These are phyloP conservation scores for Bruguiera sexangula DNA, from an alignment of 345 rosid species.

Conservation along the genomic window DNA sequence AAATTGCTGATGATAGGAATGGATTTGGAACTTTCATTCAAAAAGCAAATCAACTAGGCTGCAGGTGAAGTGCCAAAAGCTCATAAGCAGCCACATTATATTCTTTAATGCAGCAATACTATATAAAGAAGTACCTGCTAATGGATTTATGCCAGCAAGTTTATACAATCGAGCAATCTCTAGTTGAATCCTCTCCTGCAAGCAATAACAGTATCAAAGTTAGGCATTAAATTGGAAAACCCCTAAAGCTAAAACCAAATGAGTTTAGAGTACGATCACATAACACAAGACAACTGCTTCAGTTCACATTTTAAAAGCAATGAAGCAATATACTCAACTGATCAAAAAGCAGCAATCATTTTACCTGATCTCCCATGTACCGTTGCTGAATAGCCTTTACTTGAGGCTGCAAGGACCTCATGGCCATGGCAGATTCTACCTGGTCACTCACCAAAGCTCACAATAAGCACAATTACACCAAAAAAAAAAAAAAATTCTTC, in stretches of 20 bases:
- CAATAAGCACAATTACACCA: conserved; percentile 6
- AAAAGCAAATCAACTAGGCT: neutral
- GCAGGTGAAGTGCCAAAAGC: neutral
- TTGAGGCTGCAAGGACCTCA: conserved; percentile 90
- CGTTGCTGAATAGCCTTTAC: conserved; percentile 83
- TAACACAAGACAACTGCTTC: neutral
- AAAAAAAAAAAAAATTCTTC: neutral
- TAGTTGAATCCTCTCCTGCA: conserved; percentile 89
- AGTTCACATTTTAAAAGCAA: neutral
- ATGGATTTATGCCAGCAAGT: conserved; percentile 85
- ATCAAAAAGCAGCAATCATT: neutral
- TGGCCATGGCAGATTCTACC: conserved; percentile 96
- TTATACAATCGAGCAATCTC: conserved; percentile 94
- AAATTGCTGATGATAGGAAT: neutral
- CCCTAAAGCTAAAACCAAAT: neutral
- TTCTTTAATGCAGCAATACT: neutral
- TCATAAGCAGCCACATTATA: neutral
- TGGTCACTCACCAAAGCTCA: conserved; percentile 18
- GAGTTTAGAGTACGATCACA: neutral
- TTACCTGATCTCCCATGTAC: conserved; percentile 84
- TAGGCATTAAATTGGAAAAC: conserved; percentile 3
- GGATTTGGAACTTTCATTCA: too few relatives aligned
- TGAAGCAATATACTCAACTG: neutral
- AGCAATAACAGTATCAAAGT: conserved; percentile 15
- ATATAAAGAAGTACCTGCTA: conserved; percentile 56